Evolutionary conservation across 805 yeast genomes (phyloP).

Genomic region (Saccharomycopsis babjevae): DNA sequence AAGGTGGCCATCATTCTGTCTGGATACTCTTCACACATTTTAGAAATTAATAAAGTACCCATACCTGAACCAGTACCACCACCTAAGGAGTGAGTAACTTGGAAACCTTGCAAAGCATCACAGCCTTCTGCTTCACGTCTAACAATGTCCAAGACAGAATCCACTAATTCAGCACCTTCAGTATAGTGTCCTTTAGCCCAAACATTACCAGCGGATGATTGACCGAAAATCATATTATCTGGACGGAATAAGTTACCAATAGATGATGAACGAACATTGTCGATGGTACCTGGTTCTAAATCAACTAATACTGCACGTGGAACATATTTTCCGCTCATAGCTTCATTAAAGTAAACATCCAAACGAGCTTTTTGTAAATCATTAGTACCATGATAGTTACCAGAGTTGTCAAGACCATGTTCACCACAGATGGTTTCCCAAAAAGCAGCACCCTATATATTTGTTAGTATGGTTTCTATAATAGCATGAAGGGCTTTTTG

Average conservation of each 20-base stretch:
- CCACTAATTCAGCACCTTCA: slow-evolving; percentile 91
- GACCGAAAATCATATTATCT: slow-evolving; percentile 82
- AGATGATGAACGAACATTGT: slow-evolving; percentile 67
- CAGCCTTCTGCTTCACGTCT: slow-evolving; percentile 92
- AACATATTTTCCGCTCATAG: slow-evolving; percentile 78
- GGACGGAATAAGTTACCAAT: slow-evolving; percentile 86
- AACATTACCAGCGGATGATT: slow-evolving; percentile 88
- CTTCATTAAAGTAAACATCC: slow-evolving; percentile 83
- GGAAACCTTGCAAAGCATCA: slow-evolving; percentile 92
- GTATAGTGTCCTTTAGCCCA: slow-evolving; percentile 98
- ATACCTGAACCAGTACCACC: slow-evolving; percentile 97
- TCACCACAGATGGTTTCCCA: slow-evolving; percentile 90
- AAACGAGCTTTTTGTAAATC: slow-evolving; percentile 47
- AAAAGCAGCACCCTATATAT: slow-evolving; percentile 68
- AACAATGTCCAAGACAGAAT: slow-evolving; percentile 77
- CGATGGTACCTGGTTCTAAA: slow-evolving; percentile 91
- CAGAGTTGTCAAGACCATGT: slow-evolving; percentile 70
- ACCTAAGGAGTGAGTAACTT: slow-evolving; percentile 71
- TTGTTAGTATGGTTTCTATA: not conserved
- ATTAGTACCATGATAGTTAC: slow-evolving; percentile 54
- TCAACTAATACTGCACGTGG: slow-evolving; percentile 91
- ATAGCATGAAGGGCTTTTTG: no score
- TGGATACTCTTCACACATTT: slow-evolving; percentile 85
- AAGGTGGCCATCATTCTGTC: slow-evolving; percentile 96
- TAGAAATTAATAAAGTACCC: slow-evolving; percentile 81